Conservation (phyloP, 73 alveolate species). For the Durusdinium trenchii region DNA sequence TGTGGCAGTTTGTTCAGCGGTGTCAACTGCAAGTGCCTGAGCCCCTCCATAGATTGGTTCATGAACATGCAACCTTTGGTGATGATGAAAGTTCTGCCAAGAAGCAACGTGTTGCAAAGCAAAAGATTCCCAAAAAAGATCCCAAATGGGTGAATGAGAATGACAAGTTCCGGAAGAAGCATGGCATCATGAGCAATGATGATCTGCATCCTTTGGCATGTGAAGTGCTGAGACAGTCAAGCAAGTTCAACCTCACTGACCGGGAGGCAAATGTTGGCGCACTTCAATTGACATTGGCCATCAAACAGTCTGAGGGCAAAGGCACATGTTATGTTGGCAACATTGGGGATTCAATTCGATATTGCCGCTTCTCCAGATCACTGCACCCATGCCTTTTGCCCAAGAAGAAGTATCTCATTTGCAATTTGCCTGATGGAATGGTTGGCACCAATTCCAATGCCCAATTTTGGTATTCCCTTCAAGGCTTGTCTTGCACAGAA, state of each 20-base stretch:
- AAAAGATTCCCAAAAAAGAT: neutral
- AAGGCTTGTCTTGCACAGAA: neutral
- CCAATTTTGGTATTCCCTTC: neutral
- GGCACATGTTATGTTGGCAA: neutral
- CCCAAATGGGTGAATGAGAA: neutral
- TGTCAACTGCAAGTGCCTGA: neutral
- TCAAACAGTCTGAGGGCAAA: neutral
- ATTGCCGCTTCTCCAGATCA: neutral
- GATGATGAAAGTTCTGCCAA: neutral
- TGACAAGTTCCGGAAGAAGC: neutral
- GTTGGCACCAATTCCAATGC: neutral
- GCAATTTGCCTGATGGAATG: neutral
- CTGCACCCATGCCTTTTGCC: neutral
- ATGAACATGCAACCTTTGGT: neutral
- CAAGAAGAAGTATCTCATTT: neutral
- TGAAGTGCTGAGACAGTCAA: neutral
- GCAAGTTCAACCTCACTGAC: neutral
- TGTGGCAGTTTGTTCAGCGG: neutral
- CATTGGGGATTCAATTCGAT: neutral
- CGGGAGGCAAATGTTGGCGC: neutral
- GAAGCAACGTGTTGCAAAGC: neutral
- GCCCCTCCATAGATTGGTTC: neutral
- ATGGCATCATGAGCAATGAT: neutral
- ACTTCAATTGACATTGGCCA: neutral
- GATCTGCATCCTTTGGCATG: neutral